These are phyloP conservation scores for Phialocephala sp. DNA, from an alignment of 2,329 filamentous ascomycete genomes.

Conservation along the genomic window DNA sequence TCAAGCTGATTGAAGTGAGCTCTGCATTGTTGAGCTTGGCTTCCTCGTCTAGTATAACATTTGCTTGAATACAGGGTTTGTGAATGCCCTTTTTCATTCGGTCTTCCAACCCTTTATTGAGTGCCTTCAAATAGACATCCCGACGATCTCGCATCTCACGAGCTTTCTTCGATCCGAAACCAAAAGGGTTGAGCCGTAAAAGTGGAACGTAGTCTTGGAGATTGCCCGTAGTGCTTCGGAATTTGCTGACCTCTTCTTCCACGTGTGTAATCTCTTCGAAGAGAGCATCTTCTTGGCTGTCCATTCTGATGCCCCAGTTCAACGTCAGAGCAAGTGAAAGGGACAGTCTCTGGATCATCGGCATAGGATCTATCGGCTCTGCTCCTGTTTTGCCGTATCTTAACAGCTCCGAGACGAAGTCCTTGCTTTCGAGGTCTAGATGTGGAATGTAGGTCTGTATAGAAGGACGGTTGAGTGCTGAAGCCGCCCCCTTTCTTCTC, in stretches of 20 bases:
- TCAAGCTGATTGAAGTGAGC: conserved; percentile 68
- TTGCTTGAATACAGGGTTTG: conserved; percentile 70
- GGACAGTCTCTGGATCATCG: conserved; percentile 69
- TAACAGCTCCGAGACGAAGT: conserved; percentile 66
- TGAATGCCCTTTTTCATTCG: conserved; percentile 65
- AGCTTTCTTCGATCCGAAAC: conserved; percentile 60
- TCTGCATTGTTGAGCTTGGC: conserved; percentile 66
- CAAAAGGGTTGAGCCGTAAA: conserved; percentile 65
- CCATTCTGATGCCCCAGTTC: conserved; percentile 69
- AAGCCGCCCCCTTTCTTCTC: conserved; percentile 67
- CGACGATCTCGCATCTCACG: conserved; percentile 64
- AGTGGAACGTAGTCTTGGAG: conserved; percentile 67
- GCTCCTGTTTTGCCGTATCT: conserved; percentile 61
- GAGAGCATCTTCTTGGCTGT: conserved; percentile 62
- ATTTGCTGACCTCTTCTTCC: conserved; percentile 64
- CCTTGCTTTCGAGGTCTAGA: conserved; percentile 65
- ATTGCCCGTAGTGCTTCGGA: conserved; percentile 64
- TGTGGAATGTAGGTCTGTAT: conserved; percentile 67
- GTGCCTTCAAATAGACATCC: conserved; percentile 61
- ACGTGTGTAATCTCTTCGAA: conserved; percentile 68
- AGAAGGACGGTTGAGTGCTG: conserved; percentile 68
- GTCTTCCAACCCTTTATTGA: conserved; percentile 64
- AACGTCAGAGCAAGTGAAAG: conserved; percentile 67
- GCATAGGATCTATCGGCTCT: conserved; percentile 65
- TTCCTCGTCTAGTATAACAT: conserved; percentile 68